These are phyloP conservation scores for Ophiocordyceps polyrhachis-furcata DNA, from an alignment of 2,329 filamentous ascomycete genomes.

Conservation along the genomic window DNA sequence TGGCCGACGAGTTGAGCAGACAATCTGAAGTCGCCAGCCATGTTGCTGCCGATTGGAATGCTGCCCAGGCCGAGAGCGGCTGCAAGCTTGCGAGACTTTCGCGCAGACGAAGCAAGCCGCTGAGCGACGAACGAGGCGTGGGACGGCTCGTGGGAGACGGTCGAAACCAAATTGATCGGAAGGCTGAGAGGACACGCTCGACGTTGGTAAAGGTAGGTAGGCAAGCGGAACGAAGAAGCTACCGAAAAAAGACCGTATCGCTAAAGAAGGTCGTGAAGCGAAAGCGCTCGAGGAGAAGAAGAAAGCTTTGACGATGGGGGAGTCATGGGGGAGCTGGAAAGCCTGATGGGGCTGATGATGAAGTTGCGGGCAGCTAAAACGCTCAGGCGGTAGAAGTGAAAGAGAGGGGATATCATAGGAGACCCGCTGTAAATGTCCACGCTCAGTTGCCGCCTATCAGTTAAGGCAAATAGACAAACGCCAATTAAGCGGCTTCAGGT, in stretches of 20 bases:
- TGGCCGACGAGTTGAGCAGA: constrained; percentile 80
- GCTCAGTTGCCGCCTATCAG: neutral
- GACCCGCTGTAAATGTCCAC: neutral
- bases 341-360: too few relatives aligned
- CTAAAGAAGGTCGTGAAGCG: neutral
- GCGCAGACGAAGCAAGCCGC: neutral
- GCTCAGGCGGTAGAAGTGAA: neutral
- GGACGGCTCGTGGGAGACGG: neutral
- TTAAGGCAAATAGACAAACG: neutral
- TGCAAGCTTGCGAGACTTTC: neutral
- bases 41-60: constrained; percentile 13
- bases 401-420: neutral
- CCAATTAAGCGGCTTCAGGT: neutral
- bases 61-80: neutral
- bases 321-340: neutral
- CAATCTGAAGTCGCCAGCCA: constrained; percentile 78
- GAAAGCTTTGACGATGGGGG: neutral
- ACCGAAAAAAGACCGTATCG: neutral
- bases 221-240: neutral
- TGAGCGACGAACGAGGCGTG: neutral
- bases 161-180: neutral
- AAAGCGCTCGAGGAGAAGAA: neutral
- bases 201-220: neutral
- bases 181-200: neutral
- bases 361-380: neutral